These are phyloP conservation scores for Erodium moschatum DNA, from an alignment of 441 rosid genomes.

Conservation along the genomic window DNA sequence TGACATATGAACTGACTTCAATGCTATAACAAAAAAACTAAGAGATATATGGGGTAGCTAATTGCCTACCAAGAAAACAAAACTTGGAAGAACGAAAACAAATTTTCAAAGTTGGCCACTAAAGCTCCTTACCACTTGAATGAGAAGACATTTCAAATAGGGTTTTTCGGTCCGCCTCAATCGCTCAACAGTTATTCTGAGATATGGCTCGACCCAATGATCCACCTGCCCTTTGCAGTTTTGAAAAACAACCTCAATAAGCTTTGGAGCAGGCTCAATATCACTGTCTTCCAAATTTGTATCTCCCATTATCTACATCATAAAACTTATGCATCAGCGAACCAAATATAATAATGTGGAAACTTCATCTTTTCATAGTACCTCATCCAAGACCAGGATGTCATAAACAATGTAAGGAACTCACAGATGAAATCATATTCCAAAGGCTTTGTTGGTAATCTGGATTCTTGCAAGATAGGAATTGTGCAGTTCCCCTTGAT, in stretches of 20 bases:
- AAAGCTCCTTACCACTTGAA: slow-evolving; percentile 71
- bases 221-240: slow-evolving; percentile 93
- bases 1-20: background rate
- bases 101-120: slow-evolving; percentile 3
- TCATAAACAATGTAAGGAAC: background rate
- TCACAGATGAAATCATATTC: slow-evolving; percentile 56
- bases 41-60: no score
- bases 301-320: slow-evolving; percentile 46
- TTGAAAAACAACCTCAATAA: slow-evolving; percentile 81
- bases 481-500: slow-evolving; percentile 79
- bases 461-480: slow-evolving; percentile 75
- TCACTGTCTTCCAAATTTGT: slow-evolving; percentile 78
- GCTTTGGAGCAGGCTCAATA: slow-evolving; percentile 93
- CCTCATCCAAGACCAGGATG: background rate
- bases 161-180: slow-evolving; percentile 64
- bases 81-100: background rate
- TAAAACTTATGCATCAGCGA: background rate
- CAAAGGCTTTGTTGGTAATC: slow-evolving; percentile 95
- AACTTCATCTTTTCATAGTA: no score
- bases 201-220: slow-evolving; percentile 89
- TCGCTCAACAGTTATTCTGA: slow-evolving; percentile 70
- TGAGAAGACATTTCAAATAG: slow-evolving; percentile 79
- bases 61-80: no score
- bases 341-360: background rate
- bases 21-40: background rate